A percentile compares a stretch with the other conserved stretches of the same genome.
Evolutionary conservation across 2,329 filamentous ascomycete species (phyloP).

Genomic region (Emergomyces orientalis): DNA sequence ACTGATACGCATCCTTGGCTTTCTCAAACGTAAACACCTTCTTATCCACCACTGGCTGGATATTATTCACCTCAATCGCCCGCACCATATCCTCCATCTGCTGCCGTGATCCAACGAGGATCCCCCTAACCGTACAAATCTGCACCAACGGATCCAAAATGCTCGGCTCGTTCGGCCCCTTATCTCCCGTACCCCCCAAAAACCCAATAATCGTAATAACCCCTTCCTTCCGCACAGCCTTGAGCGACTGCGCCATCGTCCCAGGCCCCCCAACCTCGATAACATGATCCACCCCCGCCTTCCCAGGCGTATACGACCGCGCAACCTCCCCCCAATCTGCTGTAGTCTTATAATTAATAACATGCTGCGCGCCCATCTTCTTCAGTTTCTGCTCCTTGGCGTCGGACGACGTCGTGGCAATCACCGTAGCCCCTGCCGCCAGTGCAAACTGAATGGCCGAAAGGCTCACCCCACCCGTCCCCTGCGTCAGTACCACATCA

Average conservation of each 20-base stretch:
- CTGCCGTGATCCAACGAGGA: conserved; percentile 47
- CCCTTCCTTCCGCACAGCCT: conserved; percentile 47
- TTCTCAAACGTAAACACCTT: conserved; percentile 48
- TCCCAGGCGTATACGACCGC: conserved; percentile 40
- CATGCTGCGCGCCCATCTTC: conserved; percentile 48
- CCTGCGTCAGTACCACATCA: conserved; percentile 50
- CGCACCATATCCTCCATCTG: conserved; percentile 52
- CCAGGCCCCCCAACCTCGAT: conserved; percentile 57
- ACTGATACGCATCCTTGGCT: conserved; percentile 46
- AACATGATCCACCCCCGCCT: conserved; percentile 52
- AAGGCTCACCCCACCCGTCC: conserved; percentile 49
- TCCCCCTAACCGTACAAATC: conserved; percentile 48
- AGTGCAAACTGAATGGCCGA: conserved; percentile 35
- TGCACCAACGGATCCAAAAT: conserved; percentile 44
- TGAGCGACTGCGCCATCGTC: conserved; percentile 50
- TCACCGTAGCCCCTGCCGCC: conserved; percentile 45
- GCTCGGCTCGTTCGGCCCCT: conserved; percentile 38
- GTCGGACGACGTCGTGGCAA: conserved; percentile 51
- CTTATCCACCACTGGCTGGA: conserved; percentile 51
- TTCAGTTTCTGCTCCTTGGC: conserved; percentile 46
- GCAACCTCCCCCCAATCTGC: conserved; percentile 53
- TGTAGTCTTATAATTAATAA: conserved; percentile 53
- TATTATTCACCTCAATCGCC: conserved; percentile 50
- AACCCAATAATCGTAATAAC: conserved; percentile 50
- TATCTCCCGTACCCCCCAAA: conserved; percentile 39